Percentiles rank a stretch among this genome's conserved stretches.
phyloP scores from a whole-genome alignment of 2,329 filamentous ascomycete species.

The Neocucurbitaria cava region DNA sequence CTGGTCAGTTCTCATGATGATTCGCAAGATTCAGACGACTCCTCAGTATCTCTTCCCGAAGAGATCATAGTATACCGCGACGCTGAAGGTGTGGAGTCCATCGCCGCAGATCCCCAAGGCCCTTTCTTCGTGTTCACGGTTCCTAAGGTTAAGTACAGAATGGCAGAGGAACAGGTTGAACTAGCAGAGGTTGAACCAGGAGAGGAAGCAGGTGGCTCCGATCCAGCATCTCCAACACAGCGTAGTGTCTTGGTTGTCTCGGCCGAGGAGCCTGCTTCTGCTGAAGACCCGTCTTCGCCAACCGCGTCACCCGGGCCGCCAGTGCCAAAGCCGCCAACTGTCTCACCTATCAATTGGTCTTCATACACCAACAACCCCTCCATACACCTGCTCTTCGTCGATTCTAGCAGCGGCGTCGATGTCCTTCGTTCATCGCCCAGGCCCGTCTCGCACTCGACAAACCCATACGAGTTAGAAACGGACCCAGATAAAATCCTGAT shows the following conservation, averaged over 20 bases:
- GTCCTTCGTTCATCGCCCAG: neutral
- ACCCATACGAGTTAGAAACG: slow-evolving; percentile 19
- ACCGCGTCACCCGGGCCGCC: too few species aligned
- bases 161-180: neutral
- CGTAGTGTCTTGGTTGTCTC: neutral
- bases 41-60: slow-evolving; percentile 1
- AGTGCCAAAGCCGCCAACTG: too few species aligned
- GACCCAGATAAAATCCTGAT: slow-evolving; percentile 20
- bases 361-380: slow-evolving; percentile 24
- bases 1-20: neutral
- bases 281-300: neutral
- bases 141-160: neutral
- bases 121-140: slow-evolving; percentile 15
- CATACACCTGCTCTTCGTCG: slow-evolving; percentile 17
- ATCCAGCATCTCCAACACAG: neutral
- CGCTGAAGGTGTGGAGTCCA: slow-evolving; percentile 4
- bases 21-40: slow-evolving; percentile 8
- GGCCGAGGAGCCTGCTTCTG: neutral
- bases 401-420: slow-evolving; percentile 1
- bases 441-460: slow-evolving; percentile 14
- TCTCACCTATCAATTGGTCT: slow-evolving; percentile 1
- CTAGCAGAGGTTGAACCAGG: neutral
- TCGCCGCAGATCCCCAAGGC: slow-evolving; percentile 1
- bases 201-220: neutral
- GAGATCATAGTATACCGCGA: neutral